Conservation (phyloP, 768 basidiomycete genomes). For the Cyathus striatus region DNA sequence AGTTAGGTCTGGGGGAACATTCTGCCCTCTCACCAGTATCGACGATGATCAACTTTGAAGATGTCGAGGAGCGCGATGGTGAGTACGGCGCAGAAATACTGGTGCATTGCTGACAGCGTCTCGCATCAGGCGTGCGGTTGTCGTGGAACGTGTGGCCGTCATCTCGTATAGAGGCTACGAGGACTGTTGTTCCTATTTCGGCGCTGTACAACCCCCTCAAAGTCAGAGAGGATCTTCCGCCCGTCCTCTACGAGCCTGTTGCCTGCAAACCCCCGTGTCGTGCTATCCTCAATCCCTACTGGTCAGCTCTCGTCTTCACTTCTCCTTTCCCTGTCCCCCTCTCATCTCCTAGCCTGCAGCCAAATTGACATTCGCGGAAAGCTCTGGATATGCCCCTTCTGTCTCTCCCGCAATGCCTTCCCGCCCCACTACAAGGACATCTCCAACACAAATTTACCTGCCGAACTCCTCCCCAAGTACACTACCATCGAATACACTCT, state of each 20-base stretch:
- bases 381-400: slow-evolving; percentile 99
- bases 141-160: slow-evolving; percentile 99
- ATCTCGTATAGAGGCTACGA: slow-evolving; percentile 94
- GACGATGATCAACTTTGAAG: slow-evolving; percentile 83
- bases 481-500: slow-evolving; percentile 99
- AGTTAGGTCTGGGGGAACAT: not conserved
- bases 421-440: slow-evolving; percentile 99
- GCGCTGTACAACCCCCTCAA: slow-evolving; percentile 96
- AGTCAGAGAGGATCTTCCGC: slow-evolving; percentile 88
- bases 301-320: slow-evolving; percentile 44
- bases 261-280: slow-evolving; percentile 98
- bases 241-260: slow-evolving; percentile 96
- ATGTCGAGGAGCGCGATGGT: slow-evolving; percentile 97
- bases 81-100: slow-evolving; percentile 15
- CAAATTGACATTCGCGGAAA: slow-evolving; percentile 99
- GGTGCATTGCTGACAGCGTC: not conserved
- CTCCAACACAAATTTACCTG: slow-evolving; percentile 92
- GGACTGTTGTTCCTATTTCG: slow-evolving; percentile 97
- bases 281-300: slow-evolving; percentile 96
- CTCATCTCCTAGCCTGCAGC: no score
- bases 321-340: slow-evolving; percentile 4
- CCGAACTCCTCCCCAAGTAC: slow-evolving; percentile 95
- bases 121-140: slow-evolving; percentile 72
- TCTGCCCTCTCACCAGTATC: no score
- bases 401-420: slow-evolving; percentile 93